Conservation (phyloP, 2,329 filamentous ascomycete genomes). For the Colletotrichum tofieldiae region DNA sequence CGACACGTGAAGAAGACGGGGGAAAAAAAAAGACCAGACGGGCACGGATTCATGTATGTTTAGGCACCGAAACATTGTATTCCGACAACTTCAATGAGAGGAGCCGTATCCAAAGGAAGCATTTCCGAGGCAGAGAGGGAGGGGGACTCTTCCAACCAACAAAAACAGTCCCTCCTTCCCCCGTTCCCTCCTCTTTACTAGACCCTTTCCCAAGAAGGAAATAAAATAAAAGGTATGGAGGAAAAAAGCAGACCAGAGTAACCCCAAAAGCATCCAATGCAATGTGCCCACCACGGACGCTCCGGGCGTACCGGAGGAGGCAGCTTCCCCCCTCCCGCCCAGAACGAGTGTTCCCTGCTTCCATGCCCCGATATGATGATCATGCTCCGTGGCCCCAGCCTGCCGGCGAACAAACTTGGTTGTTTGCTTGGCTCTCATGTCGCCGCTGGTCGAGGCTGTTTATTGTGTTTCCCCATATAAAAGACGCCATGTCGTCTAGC, state of each 20-base stretch:
- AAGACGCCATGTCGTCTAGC: constrained; percentile 35
- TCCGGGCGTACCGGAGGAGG: constrained; percentile 7
- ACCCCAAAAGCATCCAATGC: constrained; percentile 20
- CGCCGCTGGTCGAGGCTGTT: neutral
- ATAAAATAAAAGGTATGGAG: neutral
- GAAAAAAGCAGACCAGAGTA: constrained; percentile 19
- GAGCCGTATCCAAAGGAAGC: neutral
- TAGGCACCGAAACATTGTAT: constrained; percentile 2
- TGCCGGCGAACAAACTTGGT: constrained; percentile 1
- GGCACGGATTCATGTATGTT: neutral
- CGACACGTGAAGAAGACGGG: neutral
- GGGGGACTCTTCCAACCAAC: neutral
- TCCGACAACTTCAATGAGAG: neutral
- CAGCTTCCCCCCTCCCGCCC: neutral
- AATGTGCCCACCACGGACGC: constrained; percentile 16
- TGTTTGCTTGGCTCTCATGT: constrained; percentile 11
- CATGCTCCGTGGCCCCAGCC: constrained; percentile 22
- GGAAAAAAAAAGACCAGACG: neutral
- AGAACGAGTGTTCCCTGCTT: constrained; percentile 5
- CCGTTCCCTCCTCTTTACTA: neutral
- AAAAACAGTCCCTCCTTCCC: neutral
- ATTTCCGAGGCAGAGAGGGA: neutral
- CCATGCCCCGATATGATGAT: constrained; percentile 1
- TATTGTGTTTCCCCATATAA: constrained; percentile 23
- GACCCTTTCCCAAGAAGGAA: neutral